phyloP scores from a whole-genome alignment of 2,329 filamentous ascomycete genomes.

The Talaromyces verruculosus region DNA sequence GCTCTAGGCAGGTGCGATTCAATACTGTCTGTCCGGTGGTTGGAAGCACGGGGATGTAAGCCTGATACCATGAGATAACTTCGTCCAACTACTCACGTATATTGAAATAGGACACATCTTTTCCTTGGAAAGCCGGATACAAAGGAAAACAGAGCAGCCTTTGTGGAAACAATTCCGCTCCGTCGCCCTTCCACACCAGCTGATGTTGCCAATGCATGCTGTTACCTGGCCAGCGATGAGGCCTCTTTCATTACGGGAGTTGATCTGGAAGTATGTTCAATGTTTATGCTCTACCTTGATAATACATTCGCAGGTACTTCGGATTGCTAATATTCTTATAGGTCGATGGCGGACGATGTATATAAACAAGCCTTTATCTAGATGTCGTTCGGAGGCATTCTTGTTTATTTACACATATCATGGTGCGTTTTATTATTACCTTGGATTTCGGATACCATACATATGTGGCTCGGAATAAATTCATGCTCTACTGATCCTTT shows the following conservation, averaged over 20 bases:
- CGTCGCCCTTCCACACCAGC: slow-evolving; percentile 46
- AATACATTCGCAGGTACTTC: neutral
- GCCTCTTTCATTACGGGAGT: slow-evolving; percentile 70
- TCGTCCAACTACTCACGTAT: neutral
- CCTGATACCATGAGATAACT: slow-evolving; percentile 48
- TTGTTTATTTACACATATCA: neutral
- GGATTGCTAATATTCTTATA: neutral
- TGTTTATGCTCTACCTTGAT: neutral
- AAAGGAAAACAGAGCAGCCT: slow-evolving; percentile 46
- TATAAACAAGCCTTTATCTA: neutral
- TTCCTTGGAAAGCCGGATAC: slow-evolving; percentile 51
- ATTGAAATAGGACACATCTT: slow-evolving; percentile 59
- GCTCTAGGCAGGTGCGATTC: slow-evolving; percentile 28
- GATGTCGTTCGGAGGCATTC: neutral
- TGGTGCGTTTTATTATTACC: neutral
- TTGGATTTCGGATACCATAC: neutral
- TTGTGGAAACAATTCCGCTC: slow-evolving; percentile 46
- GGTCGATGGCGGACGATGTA: slow-evolving; percentile 14
- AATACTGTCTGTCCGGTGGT: slow-evolving; percentile 31
- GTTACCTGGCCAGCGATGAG: slow-evolving; percentile 71
- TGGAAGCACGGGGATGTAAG: slow-evolving; percentile 28
- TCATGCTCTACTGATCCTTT: neutral
- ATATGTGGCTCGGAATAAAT: neutral
- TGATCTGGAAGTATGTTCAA: slow-evolving; percentile 53
- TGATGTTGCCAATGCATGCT: slow-evolving; percentile 69